A percentile compares a stretch with the other conserved stretches of the same genome.
These are phyloP conservation scores for Oenanthe javanica DNA, from an alignment of 140 eudicot genomes.

Conservation along the genomic window DNA sequence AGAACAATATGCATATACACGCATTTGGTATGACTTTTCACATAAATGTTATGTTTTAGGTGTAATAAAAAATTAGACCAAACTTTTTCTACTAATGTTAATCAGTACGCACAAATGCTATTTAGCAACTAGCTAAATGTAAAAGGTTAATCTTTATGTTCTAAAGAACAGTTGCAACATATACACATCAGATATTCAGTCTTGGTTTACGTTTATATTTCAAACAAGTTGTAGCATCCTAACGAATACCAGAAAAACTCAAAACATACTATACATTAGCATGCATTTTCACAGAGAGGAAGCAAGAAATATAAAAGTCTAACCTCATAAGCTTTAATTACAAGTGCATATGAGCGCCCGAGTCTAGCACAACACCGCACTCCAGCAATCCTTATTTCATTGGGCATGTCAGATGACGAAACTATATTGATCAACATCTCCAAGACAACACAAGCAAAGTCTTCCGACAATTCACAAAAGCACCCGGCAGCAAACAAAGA, in stretches of 20 bases:
- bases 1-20: neutral
- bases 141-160: neutral
- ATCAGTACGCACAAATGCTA: neutral
- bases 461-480: constrained; percentile 68
- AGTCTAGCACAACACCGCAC: constrained; percentile 58
- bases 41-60: neutral
- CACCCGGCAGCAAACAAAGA: constrained; percentile 84
- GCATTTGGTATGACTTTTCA: neutral
- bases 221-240: neutral
- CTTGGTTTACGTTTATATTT: neutral
- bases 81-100: neutral
- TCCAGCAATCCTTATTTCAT: constrained; percentile 52
- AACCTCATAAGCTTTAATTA: constrained; percentile 68
- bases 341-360: constrained; percentile 40
- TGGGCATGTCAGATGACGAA: constrained; percentile 36
- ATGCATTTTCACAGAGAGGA: neutral
- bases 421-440: constrained; percentile 49
- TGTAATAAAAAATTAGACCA: too few relatives aligned
- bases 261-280: neutral
- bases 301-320: constrained; percentile 14
- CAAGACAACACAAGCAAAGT: constrained; percentile 64
- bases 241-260: neutral
- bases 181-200: neutral
- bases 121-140: neutral
- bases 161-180: neutral